Conservation (phyloP, 1,284 basidiomycete species). For the Ganoderma lucidum region DNA sequence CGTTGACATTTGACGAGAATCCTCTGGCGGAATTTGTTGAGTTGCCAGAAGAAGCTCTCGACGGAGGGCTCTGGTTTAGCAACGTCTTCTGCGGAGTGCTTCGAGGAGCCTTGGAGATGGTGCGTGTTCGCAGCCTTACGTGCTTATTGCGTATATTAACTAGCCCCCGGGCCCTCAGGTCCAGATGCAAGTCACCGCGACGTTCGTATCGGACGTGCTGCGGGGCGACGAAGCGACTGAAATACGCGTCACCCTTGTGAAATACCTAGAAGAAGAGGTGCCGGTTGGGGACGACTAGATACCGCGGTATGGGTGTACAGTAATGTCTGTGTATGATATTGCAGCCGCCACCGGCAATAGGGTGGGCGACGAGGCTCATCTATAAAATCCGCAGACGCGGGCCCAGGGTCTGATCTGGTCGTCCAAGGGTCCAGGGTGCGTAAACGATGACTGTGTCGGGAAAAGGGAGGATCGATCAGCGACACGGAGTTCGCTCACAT, state of each 20-base stretch:
- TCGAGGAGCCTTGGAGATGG: slow-evolving; percentile 96
- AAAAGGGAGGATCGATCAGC: slow-evolving; percentile 18
- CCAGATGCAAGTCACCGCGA: slow-evolving; percentile 94
- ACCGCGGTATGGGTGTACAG: slow-evolving; percentile 32
- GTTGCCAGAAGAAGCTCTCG: slow-evolving; percentile 90
- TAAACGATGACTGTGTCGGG: slow-evolving; percentile 9
- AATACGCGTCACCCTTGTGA: slow-evolving; percentile 89
- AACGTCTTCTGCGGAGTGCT: slow-evolving; percentile 96
- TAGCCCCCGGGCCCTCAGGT: slow-evolving; percentile 61
- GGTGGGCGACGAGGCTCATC: neutral
- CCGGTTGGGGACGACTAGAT: slow-evolving; percentile 80
- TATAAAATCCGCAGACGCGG: neutral
- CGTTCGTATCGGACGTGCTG: slow-evolving; percentile 91
- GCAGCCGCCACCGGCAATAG: slow-evolving; percentile 7
- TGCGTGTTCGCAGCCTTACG: slow-evolving; percentile 47
- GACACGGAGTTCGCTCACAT: slow-evolving; percentile 2
- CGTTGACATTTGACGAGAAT: slow-evolving; percentile 93
- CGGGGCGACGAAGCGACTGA: slow-evolving; percentile 96
- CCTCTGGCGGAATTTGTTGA: slow-evolving; percentile 98
- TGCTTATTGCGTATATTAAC: slow-evolving; percentile 18
- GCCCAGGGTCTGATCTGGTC: neutral
- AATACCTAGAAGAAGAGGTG: slow-evolving; percentile 95
- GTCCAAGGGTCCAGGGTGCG: slow-evolving; percentile 12
- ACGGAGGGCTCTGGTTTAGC: slow-evolving; percentile 95
- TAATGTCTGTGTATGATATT: slow-evolving; percentile 23